Conservation (phyloP, 2,329 filamentous ascomycete species). For the Epichloe amarillans region DNA sequence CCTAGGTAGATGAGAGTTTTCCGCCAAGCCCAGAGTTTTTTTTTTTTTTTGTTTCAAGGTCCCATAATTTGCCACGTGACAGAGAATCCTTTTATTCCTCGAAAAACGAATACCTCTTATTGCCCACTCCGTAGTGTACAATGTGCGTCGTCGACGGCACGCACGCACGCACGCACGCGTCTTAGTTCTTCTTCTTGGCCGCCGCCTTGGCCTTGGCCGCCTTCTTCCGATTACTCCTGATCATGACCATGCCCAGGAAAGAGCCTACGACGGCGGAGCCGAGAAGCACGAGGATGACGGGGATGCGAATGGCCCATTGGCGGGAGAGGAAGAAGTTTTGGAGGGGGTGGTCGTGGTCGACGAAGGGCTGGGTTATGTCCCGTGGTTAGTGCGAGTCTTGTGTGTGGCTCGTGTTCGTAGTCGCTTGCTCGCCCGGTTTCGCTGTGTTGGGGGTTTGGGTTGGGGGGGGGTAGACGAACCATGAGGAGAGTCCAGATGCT, state of each 20-base stretch:
- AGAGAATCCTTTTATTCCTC: too few species aligned
- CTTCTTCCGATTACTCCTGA: slow-evolving; percentile 96
- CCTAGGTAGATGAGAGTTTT: too few species aligned
- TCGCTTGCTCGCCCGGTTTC: neutral
- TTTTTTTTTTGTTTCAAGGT: too few species aligned
- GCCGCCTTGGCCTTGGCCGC: slow-evolving; percentile 81
- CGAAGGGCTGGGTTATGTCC: slow-evolving; percentile 62
- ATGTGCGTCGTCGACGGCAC: too few species aligned
- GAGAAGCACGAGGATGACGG: slow-evolving; percentile 87
- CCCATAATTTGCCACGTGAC: too few species aligned
- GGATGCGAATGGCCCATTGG: slow-evolving; percentile 97
- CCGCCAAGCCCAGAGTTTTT: too few species aligned
- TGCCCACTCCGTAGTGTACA: neutral
- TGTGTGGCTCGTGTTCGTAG: neutral
- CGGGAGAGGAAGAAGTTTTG: slow-evolving; percentile 93
- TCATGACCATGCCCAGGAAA: slow-evolving; percentile 96
- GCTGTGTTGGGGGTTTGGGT: too few species aligned
- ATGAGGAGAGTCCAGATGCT: slow-evolving; percentile 95
- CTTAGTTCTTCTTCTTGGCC: slow-evolving; percentile 72
- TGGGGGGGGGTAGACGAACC: slow-evolving; percentile 40
- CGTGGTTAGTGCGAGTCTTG: neutral
- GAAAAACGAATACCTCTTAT: neutral
- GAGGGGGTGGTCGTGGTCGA: slow-evolving; percentile 85
- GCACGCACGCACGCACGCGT: neutral
- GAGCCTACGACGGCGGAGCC: slow-evolving; percentile 89